These are phyloP conservation scores for Microascus cirrosus DNA, from an alignment of 2,329 filamentous ascomycete species.

Conservation along the genomic window DNA sequence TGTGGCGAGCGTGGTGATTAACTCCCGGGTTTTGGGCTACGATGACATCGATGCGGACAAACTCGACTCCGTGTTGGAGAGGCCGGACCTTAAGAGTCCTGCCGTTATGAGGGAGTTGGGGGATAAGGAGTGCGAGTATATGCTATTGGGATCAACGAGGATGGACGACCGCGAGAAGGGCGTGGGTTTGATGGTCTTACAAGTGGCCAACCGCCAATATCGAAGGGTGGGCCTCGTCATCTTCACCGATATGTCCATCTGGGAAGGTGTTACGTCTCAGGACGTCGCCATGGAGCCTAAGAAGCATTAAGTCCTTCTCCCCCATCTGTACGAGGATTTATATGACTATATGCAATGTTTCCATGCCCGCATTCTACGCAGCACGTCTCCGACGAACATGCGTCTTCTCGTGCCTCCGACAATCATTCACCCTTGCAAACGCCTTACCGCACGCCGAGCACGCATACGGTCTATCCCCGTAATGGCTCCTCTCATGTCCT, in stretches of 20 bases:
- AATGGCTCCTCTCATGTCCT: slow-evolving; percentile 23
- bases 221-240: not conserved
- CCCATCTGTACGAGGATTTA: too few relatives aligned
- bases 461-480: slow-evolving; percentile 17
- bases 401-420: slow-evolving; percentile 19
- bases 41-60: not conserved
- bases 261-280: not conserved
- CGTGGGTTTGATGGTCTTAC: not conserved
- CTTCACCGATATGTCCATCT: not conserved
- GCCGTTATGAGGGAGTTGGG: not conserved
- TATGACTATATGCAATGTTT: too few relatives aligned
- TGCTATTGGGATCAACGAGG: not conserved
- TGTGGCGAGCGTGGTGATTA: not conserved
- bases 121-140: not conserved
- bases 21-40: not conserved
- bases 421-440: slow-evolving; percentile 21
- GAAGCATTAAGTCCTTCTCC: not conserved
- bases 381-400: slow-evolving; percentile 5
- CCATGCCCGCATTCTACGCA: not conserved
- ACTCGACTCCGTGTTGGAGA: not conserved
- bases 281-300: not conserved
- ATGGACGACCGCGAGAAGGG: not conserved
- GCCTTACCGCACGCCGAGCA: slow-evolving; percentile 18
- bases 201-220: not conserved
- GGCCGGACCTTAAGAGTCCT: not conserved